Base-by-base conservation (phyloP, 164 flowering plant species). In the Akebia trifoliata region DNA sequence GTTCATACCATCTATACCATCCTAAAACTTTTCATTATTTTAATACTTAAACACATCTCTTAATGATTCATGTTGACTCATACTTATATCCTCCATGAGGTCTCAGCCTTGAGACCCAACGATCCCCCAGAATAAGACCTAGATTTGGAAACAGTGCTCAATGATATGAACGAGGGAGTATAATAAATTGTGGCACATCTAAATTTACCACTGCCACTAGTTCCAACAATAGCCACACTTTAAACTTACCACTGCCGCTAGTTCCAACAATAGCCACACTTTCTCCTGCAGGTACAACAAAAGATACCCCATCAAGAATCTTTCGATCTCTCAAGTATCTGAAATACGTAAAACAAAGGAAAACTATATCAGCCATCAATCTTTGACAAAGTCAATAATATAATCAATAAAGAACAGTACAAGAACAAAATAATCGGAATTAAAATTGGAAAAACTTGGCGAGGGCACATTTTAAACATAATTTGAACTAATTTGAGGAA, bases 201-300 rank as follows among this genome's bases (percentile, higher is more conserved):
- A 60, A 34, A 38, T 76, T 77, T 86, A 93, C 99, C 97, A 72
- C 99, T 93, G 51, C 99, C 99, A 74, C 99, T 93, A 17, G 99
- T 93, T 64, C 99, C 99, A 76, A 93, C 99, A 76, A 93, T 84
- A 57, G 99, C 99, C 43, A 93, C 95, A 77, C 96, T n/a, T n/a
- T n/a, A 60, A 34, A 38, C 77, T 77, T 86, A 93, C 99, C 97
- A 72, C 99, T 93, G 51, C 99, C 99, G 73, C 99, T 93, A 17
- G 99, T 93, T 64, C 99, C 99, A 76, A 93, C 99, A 76, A 93
- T 84, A 57, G 99, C 99, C 43, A 93, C 95, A 77, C 96, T 93
- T 65, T 80, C 81, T 57, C 96, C 97, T 61, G 97, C 88, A 47
- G 94, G 86, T 48, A 90, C 92, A 68, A 46, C 67, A 75, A 93